These are phyloP conservation scores for Sugiyamaella neomexicana DNA, from an alignment of 1,139 yeast genomes.

Conservation along the genomic window DNA sequence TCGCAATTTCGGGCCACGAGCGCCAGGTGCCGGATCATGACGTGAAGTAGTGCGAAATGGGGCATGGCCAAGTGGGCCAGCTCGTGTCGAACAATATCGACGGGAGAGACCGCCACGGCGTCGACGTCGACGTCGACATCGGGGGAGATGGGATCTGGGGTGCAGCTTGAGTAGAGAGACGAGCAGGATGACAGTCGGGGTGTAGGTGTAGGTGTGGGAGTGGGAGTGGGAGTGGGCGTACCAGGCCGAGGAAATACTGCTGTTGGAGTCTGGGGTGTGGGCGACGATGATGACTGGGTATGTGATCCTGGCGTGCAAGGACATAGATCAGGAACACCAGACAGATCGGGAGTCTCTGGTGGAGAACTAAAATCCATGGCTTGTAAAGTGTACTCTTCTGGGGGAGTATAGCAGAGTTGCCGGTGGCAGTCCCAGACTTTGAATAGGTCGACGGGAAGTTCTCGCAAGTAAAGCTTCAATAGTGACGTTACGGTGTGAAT, in stretches of 20 bases:
- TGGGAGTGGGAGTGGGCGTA: background rate
- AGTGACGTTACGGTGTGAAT: conserved; percentile 84
- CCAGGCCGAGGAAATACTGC: background rate
- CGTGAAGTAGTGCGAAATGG: conserved; percentile 35
- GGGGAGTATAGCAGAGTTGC: conserved; percentile 12
- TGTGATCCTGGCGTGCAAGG: conserved; percentile 10
- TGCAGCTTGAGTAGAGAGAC: background rate
- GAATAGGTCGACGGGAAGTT: conserved; percentile 74
- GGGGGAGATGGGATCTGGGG: background rate
- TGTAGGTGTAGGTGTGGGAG: background rate
- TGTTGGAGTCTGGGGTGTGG: background rate
- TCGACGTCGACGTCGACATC: conserved; percentile 1
- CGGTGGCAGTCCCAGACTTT: conserved; percentile 38
- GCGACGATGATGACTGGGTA: background rate
- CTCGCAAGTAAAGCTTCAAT: conserved; percentile 73
- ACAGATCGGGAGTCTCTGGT: conserved; percentile 2
- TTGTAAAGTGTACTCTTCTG: conserved; percentile 10
- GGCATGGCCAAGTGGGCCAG: conserved; percentile 28
- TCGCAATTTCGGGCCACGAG: conserved; percentile 26
- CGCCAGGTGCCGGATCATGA: conserved; percentile 33
- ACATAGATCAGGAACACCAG: conserved; percentile 9
- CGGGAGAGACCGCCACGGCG: too few species aligned
- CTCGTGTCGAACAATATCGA: conserved; percentile 26
- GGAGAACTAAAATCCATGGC: too few species aligned
- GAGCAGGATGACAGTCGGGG: background rate